A percentile compares a stretch with the other conserved stretches of the same genome.
Evolutionary conservation across 1,284 basidiomycete species (phyloP).

Genomic region (Heterobasidion occidentale): DNA sequence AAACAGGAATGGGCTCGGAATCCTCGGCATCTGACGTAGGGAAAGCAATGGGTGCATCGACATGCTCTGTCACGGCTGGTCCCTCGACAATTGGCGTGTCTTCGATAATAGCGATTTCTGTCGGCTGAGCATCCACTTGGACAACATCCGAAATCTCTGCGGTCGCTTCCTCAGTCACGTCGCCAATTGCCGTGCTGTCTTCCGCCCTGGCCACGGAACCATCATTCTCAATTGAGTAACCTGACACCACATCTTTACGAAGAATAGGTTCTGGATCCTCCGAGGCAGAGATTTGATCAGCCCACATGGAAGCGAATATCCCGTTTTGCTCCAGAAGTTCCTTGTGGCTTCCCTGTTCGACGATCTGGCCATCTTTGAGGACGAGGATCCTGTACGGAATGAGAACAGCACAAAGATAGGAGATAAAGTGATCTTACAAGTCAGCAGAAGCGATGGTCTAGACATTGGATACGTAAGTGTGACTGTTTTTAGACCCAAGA

Average conservation of each 20-base stretch:
- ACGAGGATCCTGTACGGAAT: constrained; percentile 58
- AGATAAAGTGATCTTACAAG: constrained; percentile 34
- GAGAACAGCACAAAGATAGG: background rate
- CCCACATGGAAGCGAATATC: constrained; percentile 77
- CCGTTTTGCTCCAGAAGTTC: constrained; percentile 66
- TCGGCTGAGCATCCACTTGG: background rate
- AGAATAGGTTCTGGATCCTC: constrained; percentile 31
- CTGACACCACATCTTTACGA: constrained; percentile 32
- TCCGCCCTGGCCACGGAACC: constrained; percentile 17
- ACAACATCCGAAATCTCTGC: constrained; percentile 2
- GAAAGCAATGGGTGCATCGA: constrained; percentile 17
- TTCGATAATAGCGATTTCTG: constrained; percentile 10
- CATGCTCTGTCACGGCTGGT: constrained; percentile 19
- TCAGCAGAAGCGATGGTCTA: constrained; percentile 75
- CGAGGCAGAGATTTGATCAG: constrained; percentile 60
- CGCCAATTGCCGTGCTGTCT: constrained; percentile 12
- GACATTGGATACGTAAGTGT: constrained; percentile 7
- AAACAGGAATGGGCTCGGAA: constrained; percentile 17
- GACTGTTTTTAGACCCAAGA: constrained; percentile 11
- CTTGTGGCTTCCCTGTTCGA: constrained; percentile 70
- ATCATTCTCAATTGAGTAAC: constrained; percentile 26
- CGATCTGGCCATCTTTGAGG: constrained; percentile 73
- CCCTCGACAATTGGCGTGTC: constrained; percentile 18
- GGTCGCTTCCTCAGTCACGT: constrained; percentile 13
- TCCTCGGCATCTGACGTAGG: constrained; percentile 16